Conservation (phyloP, 441 rosid species). For the Populus trichocarpa region DNA sequence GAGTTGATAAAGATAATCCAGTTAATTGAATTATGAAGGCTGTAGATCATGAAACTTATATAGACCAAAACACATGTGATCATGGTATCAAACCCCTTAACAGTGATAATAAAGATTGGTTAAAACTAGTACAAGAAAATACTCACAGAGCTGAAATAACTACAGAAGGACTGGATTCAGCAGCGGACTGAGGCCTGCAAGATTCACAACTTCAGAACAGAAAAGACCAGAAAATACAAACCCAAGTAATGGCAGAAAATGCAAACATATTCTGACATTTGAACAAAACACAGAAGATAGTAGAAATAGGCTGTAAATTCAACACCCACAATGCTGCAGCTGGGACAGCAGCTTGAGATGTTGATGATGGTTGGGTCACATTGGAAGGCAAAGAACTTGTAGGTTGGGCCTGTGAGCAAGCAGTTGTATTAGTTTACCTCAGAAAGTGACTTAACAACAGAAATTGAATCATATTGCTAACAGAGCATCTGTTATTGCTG, state of each 20-base stretch:
- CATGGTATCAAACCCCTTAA: too few relatives aligned
- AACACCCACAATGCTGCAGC: slow-evolving; percentile 35
- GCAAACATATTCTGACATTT: not conserved
- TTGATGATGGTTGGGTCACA: slow-evolving; percentile 1
- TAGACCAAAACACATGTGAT: not conserved
- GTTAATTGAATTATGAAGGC: not conserved
- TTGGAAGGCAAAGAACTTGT: slow-evolving; percentile 2
- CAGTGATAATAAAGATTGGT: not conserved
- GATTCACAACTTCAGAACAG: slow-evolving; percentile 9
- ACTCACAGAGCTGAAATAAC: slow-evolving; percentile 33
- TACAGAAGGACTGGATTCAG: slow-evolving; percentile 31
- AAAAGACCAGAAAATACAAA: not conserved
- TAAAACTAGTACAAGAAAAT: slow-evolving; percentile 17
- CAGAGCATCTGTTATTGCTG: not conserved
- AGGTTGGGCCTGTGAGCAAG: slow-evolving; percentile 9
- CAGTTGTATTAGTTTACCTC: not conserved
- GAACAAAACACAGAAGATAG: not conserved
- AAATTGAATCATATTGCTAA: not conserved
- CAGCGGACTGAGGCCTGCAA: slow-evolving; percentile 38
- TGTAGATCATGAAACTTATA: not conserved
- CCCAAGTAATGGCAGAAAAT: not conserved
- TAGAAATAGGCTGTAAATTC: not conserved
- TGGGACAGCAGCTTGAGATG: slow-evolving; percentile 9
- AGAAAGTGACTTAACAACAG: not conserved
- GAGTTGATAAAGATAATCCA: not conserved